These are phyloP conservation scores for Eucalyptus grandis DNA, from an alignment of 345 rosid species.

Conservation along the genomic window DNA sequence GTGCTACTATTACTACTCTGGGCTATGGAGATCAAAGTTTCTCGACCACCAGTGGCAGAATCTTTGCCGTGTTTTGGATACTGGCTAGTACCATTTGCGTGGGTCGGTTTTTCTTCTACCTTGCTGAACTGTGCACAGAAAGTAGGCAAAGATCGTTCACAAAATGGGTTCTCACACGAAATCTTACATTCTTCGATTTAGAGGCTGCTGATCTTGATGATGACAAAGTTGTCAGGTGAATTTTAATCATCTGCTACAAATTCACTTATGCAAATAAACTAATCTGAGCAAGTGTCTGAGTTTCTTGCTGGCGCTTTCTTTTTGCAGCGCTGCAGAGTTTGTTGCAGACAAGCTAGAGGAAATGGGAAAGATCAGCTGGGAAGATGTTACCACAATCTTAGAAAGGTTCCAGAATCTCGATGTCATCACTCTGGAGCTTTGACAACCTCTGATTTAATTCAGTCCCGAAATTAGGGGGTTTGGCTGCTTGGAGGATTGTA, in stretches of 20 bases:
- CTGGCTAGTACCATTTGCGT: constrained; percentile 35
- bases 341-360: constrained; percentile 19
- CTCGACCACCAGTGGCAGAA: constrained; percentile 22
- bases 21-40: constrained; percentile 55
- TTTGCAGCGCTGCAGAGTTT: constrained; percentile 30
- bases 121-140: constrained; percentile 23
- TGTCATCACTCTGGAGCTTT: constrained; percentile 30
- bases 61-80: constrained; percentile 45
- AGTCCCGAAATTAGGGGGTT: not conserved
- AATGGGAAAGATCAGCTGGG: constrained; percentile 32
- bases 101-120: constrained; percentile 39
- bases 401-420: constrained; percentile 34
- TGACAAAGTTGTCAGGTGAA: constrained; percentile 27
- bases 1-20: constrained; percentile 31
- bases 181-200: constrained; percentile 13
- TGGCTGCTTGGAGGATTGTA: not conserved
- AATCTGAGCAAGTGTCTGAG: not conserved
- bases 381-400: constrained; percentile 18
- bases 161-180: constrained; percentile 10
- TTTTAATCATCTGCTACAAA: not conserved
- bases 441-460: constrained; percentile 12
- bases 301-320: not conserved
- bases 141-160: constrained; percentile 14
- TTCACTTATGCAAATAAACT: not conserved
- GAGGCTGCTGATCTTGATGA: constrained; percentile 42